phyloP scores from a whole-genome alignment of 2,329 filamentous ascomycete species.

The Ceratocystis cubensis region DNA sequence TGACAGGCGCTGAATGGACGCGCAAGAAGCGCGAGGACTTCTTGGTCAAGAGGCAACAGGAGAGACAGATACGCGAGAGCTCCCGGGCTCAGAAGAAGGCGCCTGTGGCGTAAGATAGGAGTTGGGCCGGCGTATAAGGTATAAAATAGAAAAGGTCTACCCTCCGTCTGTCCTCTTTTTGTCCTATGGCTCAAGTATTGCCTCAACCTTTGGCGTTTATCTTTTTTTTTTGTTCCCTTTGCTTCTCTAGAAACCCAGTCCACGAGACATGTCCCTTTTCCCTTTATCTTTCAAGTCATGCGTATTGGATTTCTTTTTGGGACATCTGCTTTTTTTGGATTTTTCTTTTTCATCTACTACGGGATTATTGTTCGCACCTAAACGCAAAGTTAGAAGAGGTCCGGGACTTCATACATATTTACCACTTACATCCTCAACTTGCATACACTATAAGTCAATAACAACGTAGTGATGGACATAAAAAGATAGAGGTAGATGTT shows the following conservation, averaged over 20 bases:
- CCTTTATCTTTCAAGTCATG: neutral
- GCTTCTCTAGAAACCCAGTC: too few species aligned
- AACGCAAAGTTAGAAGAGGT: neutral
- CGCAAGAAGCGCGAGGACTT: conserved; percentile 26
- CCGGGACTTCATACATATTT: neutral
- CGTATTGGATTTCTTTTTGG: conserved; percentile 15
- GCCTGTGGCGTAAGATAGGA: neutral
- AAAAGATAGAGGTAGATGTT: neutral
- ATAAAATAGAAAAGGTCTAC: too few species aligned
- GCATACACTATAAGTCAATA: too few species aligned
- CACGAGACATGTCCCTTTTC: neutral
- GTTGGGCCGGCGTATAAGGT: neutral
- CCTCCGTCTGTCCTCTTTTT: too few species aligned
- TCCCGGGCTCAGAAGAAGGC: conserved; percentile 31
- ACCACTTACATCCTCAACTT: neutral
- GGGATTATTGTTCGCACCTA: neutral
- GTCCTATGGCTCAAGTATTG: too few species aligned
- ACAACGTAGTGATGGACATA: too few species aligned
- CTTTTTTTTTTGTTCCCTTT: too few species aligned
- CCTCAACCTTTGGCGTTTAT: too few species aligned
- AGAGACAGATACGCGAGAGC: conserved; percentile 12
- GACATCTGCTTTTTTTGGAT: conserved; percentile 13
- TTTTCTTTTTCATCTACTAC: conserved; percentile 12
- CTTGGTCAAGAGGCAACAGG: conserved; percentile 18
- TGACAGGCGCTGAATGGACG: conserved; percentile 26